These are phyloP conservation scores for Serpula lacrymans DNA, from an alignment of 768 basidiomycete species.

Conservation along the genomic window DNA sequence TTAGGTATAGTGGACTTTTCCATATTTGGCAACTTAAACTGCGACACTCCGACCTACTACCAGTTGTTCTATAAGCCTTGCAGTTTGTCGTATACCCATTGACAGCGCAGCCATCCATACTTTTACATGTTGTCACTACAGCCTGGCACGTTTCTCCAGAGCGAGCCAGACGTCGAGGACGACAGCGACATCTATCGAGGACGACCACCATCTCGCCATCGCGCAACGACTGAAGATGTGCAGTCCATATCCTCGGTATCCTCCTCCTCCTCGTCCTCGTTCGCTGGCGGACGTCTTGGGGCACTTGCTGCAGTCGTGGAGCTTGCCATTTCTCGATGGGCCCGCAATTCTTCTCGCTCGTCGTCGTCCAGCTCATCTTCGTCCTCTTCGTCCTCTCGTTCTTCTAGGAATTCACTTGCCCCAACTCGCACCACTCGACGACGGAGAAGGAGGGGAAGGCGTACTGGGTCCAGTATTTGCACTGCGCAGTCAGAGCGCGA, in stretches of 20 bases:
- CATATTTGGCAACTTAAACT: too few species aligned
- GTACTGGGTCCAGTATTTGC: slow-evolving; percentile 48
- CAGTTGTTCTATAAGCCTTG: too few species aligned
- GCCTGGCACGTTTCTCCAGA: too few species aligned
- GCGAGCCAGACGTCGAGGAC: slow-evolving; percentile 16
- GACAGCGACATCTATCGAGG: slow-evolving; percentile 64
- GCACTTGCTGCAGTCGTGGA: slow-evolving; percentile 63
- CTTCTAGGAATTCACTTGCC: slow-evolving; percentile 31
- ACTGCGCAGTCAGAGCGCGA: slow-evolving; percentile 55
- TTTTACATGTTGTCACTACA: too few species aligned
- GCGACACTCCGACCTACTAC: too few species aligned
- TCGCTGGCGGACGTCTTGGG: slow-evolving; percentile 40
- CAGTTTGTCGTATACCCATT: too few species aligned
- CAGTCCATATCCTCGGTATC: slow-evolving; percentile 28
- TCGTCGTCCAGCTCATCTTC: slow-evolving; percentile 47
- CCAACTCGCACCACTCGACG: slow-evolving; percentile 40
- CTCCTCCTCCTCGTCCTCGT: slow-evolving; percentile 34
- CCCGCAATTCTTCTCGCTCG: slow-evolving; percentile 44
- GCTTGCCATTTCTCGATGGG: slow-evolving; percentile 70
- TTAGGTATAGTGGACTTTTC: too few species aligned
- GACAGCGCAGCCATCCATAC: too few species aligned
- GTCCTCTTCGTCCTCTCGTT: slow-evolving; percentile 30
- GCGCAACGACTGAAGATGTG: slow-evolving; percentile 21
- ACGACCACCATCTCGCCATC: slow-evolving; percentile 31
- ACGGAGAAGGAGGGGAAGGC: slow-evolving; percentile 44